Base-by-base conservation (phyloP, 2,329 filamentous ascomycete species). In the Sordariomycetes sp. region DNA sequence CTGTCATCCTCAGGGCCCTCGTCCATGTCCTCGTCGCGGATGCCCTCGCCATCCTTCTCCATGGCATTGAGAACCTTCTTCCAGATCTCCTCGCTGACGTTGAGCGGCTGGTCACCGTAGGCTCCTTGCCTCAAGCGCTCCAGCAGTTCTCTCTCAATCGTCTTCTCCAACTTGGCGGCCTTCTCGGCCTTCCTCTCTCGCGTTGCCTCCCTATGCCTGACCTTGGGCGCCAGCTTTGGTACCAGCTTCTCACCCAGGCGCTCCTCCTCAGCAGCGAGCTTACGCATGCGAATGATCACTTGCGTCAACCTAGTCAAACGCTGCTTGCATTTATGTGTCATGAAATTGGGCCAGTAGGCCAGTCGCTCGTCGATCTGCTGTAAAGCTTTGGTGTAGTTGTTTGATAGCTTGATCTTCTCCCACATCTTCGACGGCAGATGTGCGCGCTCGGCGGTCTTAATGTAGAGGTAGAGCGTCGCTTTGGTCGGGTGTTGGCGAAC, bases 301-400 rank as follows among this genome's bases (percentile, higher is more conserved):
- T 96, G 92, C 33, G 86, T 94, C 50, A 98, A 58, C 32, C 92
- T 71, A 8, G 92, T 96, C 29, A 96, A 74, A 39, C 92, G 79
- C 65, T 96, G 92, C 69, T 98, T 98, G 70, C 86, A 92, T 64
- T 93, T 94, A 66, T 94, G 87, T 21, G 86, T 66, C 43, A 94
- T 64, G 54, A 94, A 95, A 58, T 94, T 94, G 36, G 90, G 88
- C 71, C 87, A 96, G 70, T 94, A 96, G 51, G 87, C 82, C 45
- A 94, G 69, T 32, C 82, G 75, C 47, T 85, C 75, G 55, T 94
- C 87, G 45, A 98, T 77, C 57, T 94, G 85, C 46, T 84, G 75
- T 18, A 98, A 73, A 1, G 92, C 92, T 54, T 88, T 83, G 42
- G 79, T 76, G 60, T 96, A 96, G 67, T 96, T 95, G 48, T 79